Percentiles rank a stretch among this genome's conserved stretches.
phyloP scores from a whole-genome alignment of 2,329 filamentous ascomycete species.

The Fusarium citri region DNA sequence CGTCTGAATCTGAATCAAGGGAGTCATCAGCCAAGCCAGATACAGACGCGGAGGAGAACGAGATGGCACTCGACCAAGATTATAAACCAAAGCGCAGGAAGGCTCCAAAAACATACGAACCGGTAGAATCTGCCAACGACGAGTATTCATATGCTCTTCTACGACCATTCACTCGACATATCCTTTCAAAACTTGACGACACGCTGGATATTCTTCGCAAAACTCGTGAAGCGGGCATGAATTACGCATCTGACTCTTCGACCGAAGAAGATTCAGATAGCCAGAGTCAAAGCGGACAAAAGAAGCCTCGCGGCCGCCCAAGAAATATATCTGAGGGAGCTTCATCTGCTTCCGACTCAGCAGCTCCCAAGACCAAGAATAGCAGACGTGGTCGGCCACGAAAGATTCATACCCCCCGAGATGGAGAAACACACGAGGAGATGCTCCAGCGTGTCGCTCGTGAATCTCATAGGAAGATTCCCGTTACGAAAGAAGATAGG shows the following conservation, averaged over 20 bases:
- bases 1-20: constrained; percentile 14
- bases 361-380: constrained; percentile 11
- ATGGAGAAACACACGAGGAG: constrained; percentile 60
- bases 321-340: constrained; percentile 25
- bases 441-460: constrained; percentile 62
- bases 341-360: constrained; percentile 22
- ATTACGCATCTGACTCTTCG: constrained; percentile 54
- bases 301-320: constrained; percentile 46
- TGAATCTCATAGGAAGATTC: constrained; percentile 51
- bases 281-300: constrained; percentile 40
- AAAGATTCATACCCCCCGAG: constrained; percentile 53
- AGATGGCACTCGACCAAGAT: constrained; percentile 13
- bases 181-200: constrained; percentile 75
- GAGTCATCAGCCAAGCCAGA: constrained; percentile 36
- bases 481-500: constrained; percentile 39
- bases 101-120: constrained; percentile 51
- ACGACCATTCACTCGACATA: constrained; percentile 74
- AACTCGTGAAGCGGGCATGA: constrained; percentile 64
- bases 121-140: constrained; percentile 76
- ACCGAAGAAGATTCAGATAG: constrained; percentile 53
- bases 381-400: constrained; percentile 54
- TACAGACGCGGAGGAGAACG: constrained; percentile 34
- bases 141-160: constrained; percentile 73
- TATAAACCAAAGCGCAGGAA: not conserved
- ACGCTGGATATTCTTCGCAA: constrained; percentile 78